Evolutionary conservation across 495 filamentous ascomycete species (phyloP).

Genomic region (Lophium mytilinum): DNA sequence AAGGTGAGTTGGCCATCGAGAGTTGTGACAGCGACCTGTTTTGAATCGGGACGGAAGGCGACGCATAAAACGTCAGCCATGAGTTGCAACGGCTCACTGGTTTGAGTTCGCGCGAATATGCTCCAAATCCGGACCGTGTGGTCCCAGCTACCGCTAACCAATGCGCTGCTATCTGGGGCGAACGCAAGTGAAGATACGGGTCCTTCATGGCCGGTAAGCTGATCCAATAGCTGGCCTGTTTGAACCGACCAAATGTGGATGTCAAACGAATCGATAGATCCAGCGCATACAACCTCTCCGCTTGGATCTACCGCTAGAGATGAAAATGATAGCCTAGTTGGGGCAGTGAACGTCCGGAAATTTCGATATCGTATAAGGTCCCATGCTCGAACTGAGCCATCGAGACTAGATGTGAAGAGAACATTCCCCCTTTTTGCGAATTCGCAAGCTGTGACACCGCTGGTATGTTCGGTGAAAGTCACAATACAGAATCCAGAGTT

Average conservation of each 20-base stretch:
- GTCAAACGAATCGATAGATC: constrained; percentile 90
- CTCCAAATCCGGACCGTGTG: constrained; percentile 90
- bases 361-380: constrained; percentile 94
- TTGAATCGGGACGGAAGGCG: constrained; percentile 80
- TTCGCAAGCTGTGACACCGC: constrained; percentile 89
- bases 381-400: constrained; percentile 92
- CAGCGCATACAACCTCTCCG: constrained; percentile 90
- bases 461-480: constrained; percentile 94
- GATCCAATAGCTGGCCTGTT: constrained; percentile 89
- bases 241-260: constrained; percentile 98
- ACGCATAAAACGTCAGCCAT: constrained; percentile 84
- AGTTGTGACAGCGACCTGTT: constrained; percentile 83
- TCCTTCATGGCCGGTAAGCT: constrained; percentile 85
- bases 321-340: constrained; percentile 83
- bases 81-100: constrained; percentile 84
- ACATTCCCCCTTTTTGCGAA: constrained; percentile 92
- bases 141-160: constrained; percentile 93
- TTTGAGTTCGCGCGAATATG: constrained; percentile 87
- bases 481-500: constrained; percentile 95
- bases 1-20: constrained; percentile 91
- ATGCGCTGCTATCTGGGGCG: constrained; percentile 68
- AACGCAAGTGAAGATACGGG: constrained; percentile 84
- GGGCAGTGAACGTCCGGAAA: constrained; percentile 92
- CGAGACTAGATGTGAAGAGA: constrained; percentile 86
- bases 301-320: constrained; percentile 93